These are phyloP conservation scores for Lactuca saligna DNA, from an alignment of 129 eudicot species.

Conservation along the genomic window DNA sequence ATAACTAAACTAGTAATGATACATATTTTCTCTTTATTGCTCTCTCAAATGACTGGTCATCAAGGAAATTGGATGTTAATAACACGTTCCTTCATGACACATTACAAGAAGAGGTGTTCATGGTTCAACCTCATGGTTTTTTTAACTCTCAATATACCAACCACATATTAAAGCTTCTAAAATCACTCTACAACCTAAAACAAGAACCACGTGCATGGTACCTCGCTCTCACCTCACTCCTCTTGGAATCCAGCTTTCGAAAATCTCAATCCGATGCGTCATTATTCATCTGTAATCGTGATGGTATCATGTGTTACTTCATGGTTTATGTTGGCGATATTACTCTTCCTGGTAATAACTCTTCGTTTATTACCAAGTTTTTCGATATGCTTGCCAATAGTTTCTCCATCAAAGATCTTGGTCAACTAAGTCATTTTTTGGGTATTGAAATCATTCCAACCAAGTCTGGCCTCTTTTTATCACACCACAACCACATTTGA, in stretches of 20 bases:
- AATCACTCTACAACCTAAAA: background rate
- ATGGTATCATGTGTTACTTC: background rate
- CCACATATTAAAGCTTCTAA: background rate
- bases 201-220: background rate
- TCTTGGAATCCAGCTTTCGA: background rate
- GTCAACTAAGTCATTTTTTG: background rate
- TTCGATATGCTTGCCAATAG: background rate
- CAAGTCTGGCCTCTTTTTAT: background rate
- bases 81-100: too few relatives aligned
- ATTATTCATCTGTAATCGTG: background rate
- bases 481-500: background rate
- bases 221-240: background rate
- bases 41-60: too few relatives aligned
- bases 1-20: background rate
- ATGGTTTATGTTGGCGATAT: background rate
- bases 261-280: background rate
- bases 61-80: too few relatives aligned
- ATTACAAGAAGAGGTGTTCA: too few relatives aligned
- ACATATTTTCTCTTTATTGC: too few relatives aligned
- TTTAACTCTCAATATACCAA: background rate
- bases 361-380: background rate
- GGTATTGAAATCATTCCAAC: background rate
- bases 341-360: background rate
- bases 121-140: background rate
- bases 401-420: background rate